Base-by-base conservation (phyloP, 352 stramenopile species). In the Phytophthora hibernalis region DNA sequence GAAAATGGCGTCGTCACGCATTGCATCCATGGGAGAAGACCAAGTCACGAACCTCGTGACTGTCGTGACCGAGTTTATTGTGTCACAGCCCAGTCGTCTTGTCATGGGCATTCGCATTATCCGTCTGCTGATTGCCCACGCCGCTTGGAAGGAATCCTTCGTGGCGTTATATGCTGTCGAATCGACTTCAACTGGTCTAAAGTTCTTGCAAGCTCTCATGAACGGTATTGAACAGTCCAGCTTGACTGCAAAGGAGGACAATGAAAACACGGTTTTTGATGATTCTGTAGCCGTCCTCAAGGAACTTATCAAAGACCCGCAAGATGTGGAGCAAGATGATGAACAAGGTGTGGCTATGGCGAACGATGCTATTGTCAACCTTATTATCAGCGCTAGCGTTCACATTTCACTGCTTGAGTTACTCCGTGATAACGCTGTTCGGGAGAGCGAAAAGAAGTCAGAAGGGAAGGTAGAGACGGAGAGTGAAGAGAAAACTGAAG, bases 71-170 rank as follows among this genome's bases (percentile, higher is more conserved):
- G 82, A 93, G 38, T 91, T 90, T 59, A 79, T 90, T 9, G 80
- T 92, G 15, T 75, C 73, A 1, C 65, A 87, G 50, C 70, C 74
- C 15, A 74, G 78, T 30, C 78, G 79, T 2, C 61, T 91, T 54
- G 72, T 77, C 9, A 81, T 84, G 55, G 80, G 82, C 1, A 77
- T 93, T 44, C 72, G 82, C 28, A 89, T 93, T 37, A 80, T 92
- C n/a, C 82, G 85, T n/a, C 68, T 93, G n/a, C 78, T 93, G 9
- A 89, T 91, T 37, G 61, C 67, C 4, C 72, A 91, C 54, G 70
- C 72, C 16, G 61, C 69, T 18, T 93, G 83, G 85, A 92, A 90
- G 45, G 77, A 85, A n/a, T 91, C 77, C 16, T 93, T 93, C 59
- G 72, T 92, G 28, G 70, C 78, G 13, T 70, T 89, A 28, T 91